These are phyloP conservation scores for Fonsecaea pedrosoi DNA, from an alignment of 2,329 filamentous ascomycete genomes.

Conservation along the genomic window DNA sequence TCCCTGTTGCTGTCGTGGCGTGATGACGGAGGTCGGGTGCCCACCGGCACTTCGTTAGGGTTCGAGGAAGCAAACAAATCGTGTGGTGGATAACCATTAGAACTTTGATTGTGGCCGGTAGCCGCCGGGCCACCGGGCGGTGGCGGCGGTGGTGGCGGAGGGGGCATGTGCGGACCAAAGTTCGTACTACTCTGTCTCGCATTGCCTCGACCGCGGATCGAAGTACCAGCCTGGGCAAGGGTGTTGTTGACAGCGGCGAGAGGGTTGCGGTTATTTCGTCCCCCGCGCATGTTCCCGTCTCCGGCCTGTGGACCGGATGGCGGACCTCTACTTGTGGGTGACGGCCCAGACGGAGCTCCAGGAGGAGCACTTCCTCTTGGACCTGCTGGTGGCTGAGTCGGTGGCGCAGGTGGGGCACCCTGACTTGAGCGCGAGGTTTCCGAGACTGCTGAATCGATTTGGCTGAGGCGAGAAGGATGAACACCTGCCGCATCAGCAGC, in stretches of 20 bases:
- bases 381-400: slow-evolving; percentile 48
- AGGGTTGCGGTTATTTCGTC: slow-evolving; percentile 52
- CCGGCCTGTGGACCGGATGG: slow-evolving; percentile 47
- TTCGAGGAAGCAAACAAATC: slow-evolving; percentile 46
- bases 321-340: slow-evolving; percentile 46
- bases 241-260: slow-evolving; percentile 56
- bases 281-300: slow-evolving; percentile 46
- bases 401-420: slow-evolving; percentile 38
- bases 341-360: slow-evolving; percentile 46
- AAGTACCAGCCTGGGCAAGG: slow-evolving; percentile 53
- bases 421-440: slow-evolving; percentile 31
- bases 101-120: slow-evolving; percentile 40
- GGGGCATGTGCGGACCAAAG: slow-evolving; percentile 30
- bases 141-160: slow-evolving; percentile 42
- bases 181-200: slow-evolving; percentile 44
- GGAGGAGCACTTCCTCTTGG: slow-evolving; percentile 47
- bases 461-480: slow-evolving; percentile 61
- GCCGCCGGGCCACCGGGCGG: slow-evolving; percentile 45
- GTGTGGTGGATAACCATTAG: slow-evolving; percentile 41
- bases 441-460: slow-evolving; percentile 43
- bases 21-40: slow-evolving; percentile 32
- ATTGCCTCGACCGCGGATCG: slow-evolving; percentile 50
- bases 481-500: slow-evolving; percentile 53
- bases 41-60: slow-evolving; percentile 41
- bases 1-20: slow-evolving; percentile 37